Conservation (phyloP, 495 filamentous ascomycete genomes). For the Aspergillus avenaceus region DNA sequence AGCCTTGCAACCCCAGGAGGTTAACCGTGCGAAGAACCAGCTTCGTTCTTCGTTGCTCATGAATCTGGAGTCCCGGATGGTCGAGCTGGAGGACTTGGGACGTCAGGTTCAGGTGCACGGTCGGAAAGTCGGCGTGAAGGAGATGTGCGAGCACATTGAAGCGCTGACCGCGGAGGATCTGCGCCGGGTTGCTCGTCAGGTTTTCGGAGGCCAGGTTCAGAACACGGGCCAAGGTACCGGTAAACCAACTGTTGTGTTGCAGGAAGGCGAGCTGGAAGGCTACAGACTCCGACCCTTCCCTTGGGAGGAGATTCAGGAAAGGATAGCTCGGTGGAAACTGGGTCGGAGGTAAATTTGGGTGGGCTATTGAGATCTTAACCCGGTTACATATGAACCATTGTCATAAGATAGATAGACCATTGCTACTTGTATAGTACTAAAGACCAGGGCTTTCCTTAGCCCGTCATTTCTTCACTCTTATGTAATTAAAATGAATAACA, state of each 20-base stretch:
- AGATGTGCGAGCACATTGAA: constrained; percentile 91
- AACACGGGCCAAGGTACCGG: constrained; percentile 80
- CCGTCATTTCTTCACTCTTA: constrained; percentile 10
- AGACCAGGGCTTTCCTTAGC: not conserved
- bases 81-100: constrained; percentile 96
- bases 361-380: not conserved
- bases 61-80: constrained; percentile 97
- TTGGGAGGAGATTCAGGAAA: constrained; percentile 89
- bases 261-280: constrained; percentile 59
- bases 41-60: constrained; percentile 85
- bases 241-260: constrained; percentile 89
- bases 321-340: constrained; percentile 78
- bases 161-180: constrained; percentile 76
- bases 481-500: constrained; percentile 18
- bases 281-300: constrained; percentile 49
- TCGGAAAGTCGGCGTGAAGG: constrained; percentile 79
- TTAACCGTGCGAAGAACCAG: constrained; percentile 97
- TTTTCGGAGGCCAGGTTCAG: constrained; percentile 71
- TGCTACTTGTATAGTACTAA: constrained; percentile 4
- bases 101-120: constrained; percentile 95
- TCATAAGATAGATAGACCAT: not conserved
- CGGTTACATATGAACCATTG: not conserved
- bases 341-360: constrained; percentile 55
- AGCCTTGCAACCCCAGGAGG: constrained; percentile 70
- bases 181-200: constrained; percentile 72